Base-by-base conservation (phyloP, 495 filamentous ascomycete species). In the Aspergillus sclerotioniger region DNA sequence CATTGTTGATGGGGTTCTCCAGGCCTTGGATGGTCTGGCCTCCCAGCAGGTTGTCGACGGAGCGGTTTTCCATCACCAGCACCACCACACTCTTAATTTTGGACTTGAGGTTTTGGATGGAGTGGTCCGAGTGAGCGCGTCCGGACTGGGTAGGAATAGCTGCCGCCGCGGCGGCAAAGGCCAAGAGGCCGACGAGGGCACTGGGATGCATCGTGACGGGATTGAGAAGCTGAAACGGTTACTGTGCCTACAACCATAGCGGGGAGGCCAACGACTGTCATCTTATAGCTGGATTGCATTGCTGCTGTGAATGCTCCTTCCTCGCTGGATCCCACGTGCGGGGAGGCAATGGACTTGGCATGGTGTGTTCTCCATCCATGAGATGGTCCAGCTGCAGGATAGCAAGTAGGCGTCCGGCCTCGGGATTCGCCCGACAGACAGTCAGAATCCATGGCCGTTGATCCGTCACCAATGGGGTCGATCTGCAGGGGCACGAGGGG, bases 11-110 rank as follows among this genome's bases (percentile, higher is more conserved):
- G 8, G 73, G 71, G 56, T 79, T 77, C 50, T 77, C 72, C 7
- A 77, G 51, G 16, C 74, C 75, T 10, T 62, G 60, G n/a, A 62
- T 46, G 7, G 57, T 73, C 57, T 72, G 68, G 1, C 76, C 76
- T 51, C 76, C 76, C 8, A 78, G 67, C 4, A 80, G 41, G 63
- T 77, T 80, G 59, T 80, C 76, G 16, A 77, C 46, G 8, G 76
- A 76, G 53, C 76, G 75, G 60, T 79, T 79, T 62, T 79, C 76
- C 72, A 77, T 72, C 47, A 71, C 64, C 25, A 79, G 63, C 21
- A 74, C 59, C 52, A 78, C 76, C 16, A 79, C 75, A 67, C 78
- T 75, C 68, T 79, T 76, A 66, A 79, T 76, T 49, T 76, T 73
- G 52, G 61, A 62, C 58, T 70, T 75, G 53, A 76, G 49, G 59